Evolutionary conservation across 2,329 filamentous ascomycete species (phyloP).

Genomic region (Mycosphaerella sp.): DNA sequence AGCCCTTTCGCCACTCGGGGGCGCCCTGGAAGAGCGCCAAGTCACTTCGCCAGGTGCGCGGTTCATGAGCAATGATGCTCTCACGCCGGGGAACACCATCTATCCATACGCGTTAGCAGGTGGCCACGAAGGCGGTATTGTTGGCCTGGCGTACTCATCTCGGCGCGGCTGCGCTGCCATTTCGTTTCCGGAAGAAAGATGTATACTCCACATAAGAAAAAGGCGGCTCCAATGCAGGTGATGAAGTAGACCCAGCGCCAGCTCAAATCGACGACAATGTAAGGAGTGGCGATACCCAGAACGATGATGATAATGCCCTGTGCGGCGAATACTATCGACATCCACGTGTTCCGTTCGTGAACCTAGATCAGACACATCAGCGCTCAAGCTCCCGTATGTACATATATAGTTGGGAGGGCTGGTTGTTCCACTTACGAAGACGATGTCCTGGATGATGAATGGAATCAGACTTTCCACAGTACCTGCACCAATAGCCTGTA

Average conservation of each 20-base stretch:
- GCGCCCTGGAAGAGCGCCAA: conserved; percentile 24
- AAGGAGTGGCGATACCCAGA: conserved; percentile 28
- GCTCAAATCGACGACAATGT: conserved; percentile 27
- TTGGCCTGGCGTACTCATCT: conserved; percentile 20
- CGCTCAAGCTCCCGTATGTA: not conserved
- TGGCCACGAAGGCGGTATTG: not conserved
- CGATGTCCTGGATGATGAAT: conserved; percentile 30
- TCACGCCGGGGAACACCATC: conserved; percentile 19
- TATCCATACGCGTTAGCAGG: not conserved
- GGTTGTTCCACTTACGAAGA: conserved; percentile 13
- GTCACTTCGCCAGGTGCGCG: conserved; percentile 25
- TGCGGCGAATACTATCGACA: conserved; percentile 27
- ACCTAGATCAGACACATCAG: conserved; percentile 12
- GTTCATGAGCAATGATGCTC: conserved; percentile 9
- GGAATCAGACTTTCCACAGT: conserved; percentile 32
- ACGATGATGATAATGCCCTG: conserved; percentile 31
- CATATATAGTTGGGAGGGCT: not conserved
- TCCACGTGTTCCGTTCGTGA: conserved; percentile 31
- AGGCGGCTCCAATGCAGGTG: conserved; percentile 22
- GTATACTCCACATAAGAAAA: conserved; percentile 26
- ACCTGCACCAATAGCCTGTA: conserved; percentile 31
- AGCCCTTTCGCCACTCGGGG: conserved; percentile 25
- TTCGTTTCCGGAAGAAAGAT: conserved; percentile 30
- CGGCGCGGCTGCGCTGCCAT: conserved; percentile 25
- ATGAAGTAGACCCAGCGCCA: conserved; percentile 32